Base-by-base conservation (phyloP, 208 protist genomes). In the Crithidia acanthocephali region DNA sequence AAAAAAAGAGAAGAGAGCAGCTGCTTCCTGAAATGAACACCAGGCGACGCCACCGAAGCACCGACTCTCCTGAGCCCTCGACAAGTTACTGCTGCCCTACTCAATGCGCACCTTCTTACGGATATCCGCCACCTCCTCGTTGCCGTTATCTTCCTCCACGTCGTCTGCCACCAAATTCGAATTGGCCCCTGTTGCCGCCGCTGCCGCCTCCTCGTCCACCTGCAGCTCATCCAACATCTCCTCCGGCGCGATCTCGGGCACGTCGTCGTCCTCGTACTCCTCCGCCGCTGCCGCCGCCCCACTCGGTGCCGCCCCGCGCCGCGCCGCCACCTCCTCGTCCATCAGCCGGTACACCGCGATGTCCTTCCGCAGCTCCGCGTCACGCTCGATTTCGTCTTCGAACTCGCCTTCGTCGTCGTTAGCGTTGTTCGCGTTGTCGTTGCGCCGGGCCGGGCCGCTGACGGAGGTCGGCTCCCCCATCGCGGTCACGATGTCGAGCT, bases 181-280 rank as follows among this genome's bases (percentile, higher is more conserved):
- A 52, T 33, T 61, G 11, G 25, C 35, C 2, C 28, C 74, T 3
- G 52, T 66, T 7, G 22, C 66, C 25, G 42, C 33, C 48, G 76
- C 70, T 30, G 55, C 72, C 1, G 35, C 87, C 42, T 85, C 81
- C 35, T 86, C 88, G 47, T 85, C 82, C 58, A 95, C 83, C 62
- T 86, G 72, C 47, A 96, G 77, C 75, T 96, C 91, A 66, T 96
- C 88, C 32, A 96, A 71, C 76, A 96, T 75, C 76, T 96, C 91
- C 64, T 96, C 91, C 33, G 88, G 52, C 2, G 64, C 63, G 47
- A 96, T 84, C 65, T 91, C 69, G 25, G 87, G 88, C 15, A 79
- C 68, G 25, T 90, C 91, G 28, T 89, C 85, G 27, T 91, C 88
- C 22, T 87, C 87, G 32, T 76, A 85, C 45, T 79, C 79, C 32